Base-by-base conservation (phyloP, 2,329 filamentous ascomycete genomes). In the Dactylellina cionopaga region DNA sequence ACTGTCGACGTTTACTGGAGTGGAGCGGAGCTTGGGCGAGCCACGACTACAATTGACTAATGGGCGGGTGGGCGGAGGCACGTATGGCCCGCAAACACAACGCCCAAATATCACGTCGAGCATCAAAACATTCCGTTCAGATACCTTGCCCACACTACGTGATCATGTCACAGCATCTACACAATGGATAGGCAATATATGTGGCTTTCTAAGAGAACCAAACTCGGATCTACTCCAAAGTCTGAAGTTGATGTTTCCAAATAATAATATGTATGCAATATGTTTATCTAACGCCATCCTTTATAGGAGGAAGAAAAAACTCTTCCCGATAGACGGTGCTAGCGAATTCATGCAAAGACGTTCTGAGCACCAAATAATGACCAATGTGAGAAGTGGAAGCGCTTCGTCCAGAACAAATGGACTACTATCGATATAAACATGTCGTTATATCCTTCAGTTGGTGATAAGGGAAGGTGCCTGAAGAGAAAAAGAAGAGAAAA, bases 391-490 rank as follows among this genome's bases (percentile, higher is more conserved):
- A 66, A 73, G 62, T 74, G 69, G 62, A 68, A 37, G 62, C 52
- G 46, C 35, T 72, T 72, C 58, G 59, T 72, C 68, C 68, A 72
- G 68, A 72, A 72, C 68, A 72, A 72, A 58, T 64, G 59, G 58
- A 72, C 68, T 72, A 72, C 68, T 72, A 46, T 41, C 31, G 68
- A 72, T 72, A 72, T 65, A 70, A 59, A 64, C 55, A 29, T 27
- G 17, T 60, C 37, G 65, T 71, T 71, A 62, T 68, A 68, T 74
- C 69, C 62, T 74, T 68, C 62, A 59, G 60, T 65, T 74, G 69
- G 69, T 74, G 69, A 74, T 74, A 74, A 74, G 69, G 69, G 62
- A 66, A 74, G 62, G 39, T 66, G 60, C 69, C 55, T 66, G 62
- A 74, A 49, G 69, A 63, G 49, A 66, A 10, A 59, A 73, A 33